Evolutionary conservation across 768 basidiomycete species (phyloP).

Genomic region (Leccinum pellstonianum): DNA sequence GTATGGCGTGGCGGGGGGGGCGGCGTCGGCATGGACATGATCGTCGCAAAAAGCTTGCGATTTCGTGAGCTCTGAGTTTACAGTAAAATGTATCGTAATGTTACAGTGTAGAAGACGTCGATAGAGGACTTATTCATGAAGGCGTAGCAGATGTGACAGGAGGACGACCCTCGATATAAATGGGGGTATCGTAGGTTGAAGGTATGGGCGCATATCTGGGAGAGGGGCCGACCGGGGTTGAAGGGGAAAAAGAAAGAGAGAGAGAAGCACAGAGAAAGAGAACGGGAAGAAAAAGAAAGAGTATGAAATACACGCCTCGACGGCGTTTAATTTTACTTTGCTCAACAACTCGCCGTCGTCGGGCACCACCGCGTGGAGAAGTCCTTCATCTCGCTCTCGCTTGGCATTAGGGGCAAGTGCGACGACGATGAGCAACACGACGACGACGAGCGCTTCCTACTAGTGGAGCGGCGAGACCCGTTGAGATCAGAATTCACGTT

Average conservation of each 20-base stretch:
- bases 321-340: background rate
- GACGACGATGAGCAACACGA: background rate
- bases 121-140: background rate
- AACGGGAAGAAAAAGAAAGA: background rate
- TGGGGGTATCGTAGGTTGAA: constrained; percentile 6
- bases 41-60: background rate
- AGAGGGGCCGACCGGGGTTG: background rate
- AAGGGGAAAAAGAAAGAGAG: background rate
- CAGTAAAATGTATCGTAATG: constrained; percentile 21
- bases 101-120: background rate
- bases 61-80: constrained; percentile 13
- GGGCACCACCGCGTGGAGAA: constrained; percentile 3
- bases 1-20: no score
- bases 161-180: constrained; percentile 5
- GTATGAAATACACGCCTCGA: background rate
- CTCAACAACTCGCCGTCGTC: background rate
- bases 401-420: background rate
- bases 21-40: background rate
- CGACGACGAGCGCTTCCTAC: background rate
- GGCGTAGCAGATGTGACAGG: background rate
- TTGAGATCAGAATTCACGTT: background rate
- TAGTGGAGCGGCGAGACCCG: background rate
- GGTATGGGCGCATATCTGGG: constrained; percentile 3
- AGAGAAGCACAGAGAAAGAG: background rate
- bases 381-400: constrained; percentile 6